Evolutionary conservation across 1,139 yeast genomes (phyloP).

Genomic region (Pneumocystis sp.): DNA sequence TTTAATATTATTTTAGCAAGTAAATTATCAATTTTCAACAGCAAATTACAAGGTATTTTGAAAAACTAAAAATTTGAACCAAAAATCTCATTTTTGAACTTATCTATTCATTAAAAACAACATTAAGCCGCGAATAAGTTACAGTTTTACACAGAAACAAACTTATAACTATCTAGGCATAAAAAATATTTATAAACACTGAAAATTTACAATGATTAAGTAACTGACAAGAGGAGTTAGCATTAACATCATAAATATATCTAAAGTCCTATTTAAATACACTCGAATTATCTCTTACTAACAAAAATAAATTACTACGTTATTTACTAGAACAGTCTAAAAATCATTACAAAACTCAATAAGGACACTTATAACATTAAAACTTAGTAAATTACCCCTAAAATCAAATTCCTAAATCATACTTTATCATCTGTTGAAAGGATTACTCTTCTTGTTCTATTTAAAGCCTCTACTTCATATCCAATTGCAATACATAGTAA

Average conservation of each 20-base stretch:
- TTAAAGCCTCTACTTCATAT: neutral
- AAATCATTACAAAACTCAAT: neutral
- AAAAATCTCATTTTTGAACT: no score
- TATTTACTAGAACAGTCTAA: neutral
- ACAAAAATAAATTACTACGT: neutral
- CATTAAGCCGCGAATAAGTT: no score
- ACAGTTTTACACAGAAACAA: neutral
- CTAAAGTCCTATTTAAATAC: neutral
- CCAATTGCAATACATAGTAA: neutral
- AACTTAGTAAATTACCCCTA: neutral
- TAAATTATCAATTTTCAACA: neutral
- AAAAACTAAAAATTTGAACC: neutral
- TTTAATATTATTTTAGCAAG: neutral
- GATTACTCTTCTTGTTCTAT: neutral
- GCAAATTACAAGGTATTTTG: neutral
- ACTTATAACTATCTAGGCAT: neutral
- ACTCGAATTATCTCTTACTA: neutral
- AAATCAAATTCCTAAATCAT: neutral
- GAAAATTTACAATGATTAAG: neutral
- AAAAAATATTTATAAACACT: slow-evolving; percentile 2
- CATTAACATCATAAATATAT: neutral
- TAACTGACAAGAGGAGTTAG: neutral
- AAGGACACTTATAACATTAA: neutral
- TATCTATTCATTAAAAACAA: no score
- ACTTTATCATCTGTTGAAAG: neutral